phyloP scores from a whole-genome alignment of 768 basidiomycete species.

The Hygrocybe coccinea region DNA sequence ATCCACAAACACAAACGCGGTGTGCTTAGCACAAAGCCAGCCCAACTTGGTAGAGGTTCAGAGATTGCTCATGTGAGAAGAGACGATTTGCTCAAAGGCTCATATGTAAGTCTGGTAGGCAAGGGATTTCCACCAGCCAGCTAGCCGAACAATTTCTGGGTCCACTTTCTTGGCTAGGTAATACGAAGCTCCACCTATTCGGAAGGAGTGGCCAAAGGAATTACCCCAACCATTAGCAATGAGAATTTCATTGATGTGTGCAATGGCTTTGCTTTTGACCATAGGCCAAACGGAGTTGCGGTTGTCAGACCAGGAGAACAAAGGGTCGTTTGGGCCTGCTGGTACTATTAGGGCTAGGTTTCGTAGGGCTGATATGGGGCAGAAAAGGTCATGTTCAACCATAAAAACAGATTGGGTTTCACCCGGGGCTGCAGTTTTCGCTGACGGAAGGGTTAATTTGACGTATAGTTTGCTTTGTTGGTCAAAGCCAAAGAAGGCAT shows the following conservation, averaged over 20 bases:
- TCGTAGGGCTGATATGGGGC: constrained; percentile 27
- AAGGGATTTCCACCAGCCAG: constrained; percentile 36
- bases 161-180: no score
- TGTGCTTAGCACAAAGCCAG: not conserved
- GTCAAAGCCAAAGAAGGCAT: constrained; percentile 22
- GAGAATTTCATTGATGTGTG: no score
- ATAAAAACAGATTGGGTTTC: no score
- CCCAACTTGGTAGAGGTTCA: not conserved
- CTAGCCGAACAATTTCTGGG: no score
- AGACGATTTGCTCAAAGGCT: constrained; percentile 32
- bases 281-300: no score
- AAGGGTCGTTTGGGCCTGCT: constrained; percentile 24
- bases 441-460: constrained; percentile 27
- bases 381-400: constrained; percentile 22
- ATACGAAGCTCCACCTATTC: no score
- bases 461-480: constrained; percentile 24
- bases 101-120: constrained; percentile 38
- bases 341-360: constrained; percentile 28
- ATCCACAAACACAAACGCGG: not conserved
- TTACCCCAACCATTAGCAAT: no score
- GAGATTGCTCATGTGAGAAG: constrained; percentile 4
- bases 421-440: constrained; percentile 34
- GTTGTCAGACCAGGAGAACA: constrained; percentile 35
- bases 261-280: no score
- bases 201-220: no score